phyloP scores from a whole-genome alignment of 208 protist genomes.

The Trypanosoma melophagium region DNA sequence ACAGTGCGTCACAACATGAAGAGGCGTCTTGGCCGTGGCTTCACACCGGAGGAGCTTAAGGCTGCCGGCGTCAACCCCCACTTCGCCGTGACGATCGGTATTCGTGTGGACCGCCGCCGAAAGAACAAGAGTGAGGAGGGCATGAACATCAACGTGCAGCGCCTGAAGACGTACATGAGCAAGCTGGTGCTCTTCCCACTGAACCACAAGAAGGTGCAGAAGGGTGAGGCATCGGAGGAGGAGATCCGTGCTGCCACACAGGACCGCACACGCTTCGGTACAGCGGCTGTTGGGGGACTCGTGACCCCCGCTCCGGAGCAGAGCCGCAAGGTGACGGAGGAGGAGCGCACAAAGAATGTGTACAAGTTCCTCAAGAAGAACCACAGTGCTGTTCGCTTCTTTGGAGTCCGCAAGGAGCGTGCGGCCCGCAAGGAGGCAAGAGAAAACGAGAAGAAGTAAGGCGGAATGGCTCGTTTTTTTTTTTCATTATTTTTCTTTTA shows the following conservation, averaged over 20 bases:
- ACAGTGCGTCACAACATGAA: constrained; percentile 97
- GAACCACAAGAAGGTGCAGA: constrained; percentile 82
- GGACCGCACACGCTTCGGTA: constrained; percentile 73
- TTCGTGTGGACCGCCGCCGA: constrained; percentile 95
- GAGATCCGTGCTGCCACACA: constrained; percentile 73
- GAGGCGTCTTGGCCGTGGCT: constrained; percentile 94
- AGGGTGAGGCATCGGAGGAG: constrained; percentile 74
- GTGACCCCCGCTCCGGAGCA: constrained; percentile 55
- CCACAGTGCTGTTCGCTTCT: constrained; percentile 90
- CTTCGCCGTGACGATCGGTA: constrained; percentile 95
- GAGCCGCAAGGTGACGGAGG: constrained; percentile 75
- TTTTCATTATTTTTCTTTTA: no score
- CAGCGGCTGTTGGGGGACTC: constrained; percentile 64
- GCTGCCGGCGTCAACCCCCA: constrained; percentile 78
- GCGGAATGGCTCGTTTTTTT: background rate
- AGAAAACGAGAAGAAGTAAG: constrained; percentile 63
- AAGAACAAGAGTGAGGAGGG: constrained; percentile 94
- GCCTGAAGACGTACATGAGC: constrained; percentile 96
- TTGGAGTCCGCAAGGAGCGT: constrained; percentile 86
- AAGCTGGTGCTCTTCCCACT: constrained; percentile 95
- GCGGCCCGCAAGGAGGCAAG: constrained; percentile 77
- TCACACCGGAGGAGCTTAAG: constrained; percentile 96
- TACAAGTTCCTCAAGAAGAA: constrained; percentile 92
- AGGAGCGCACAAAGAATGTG: constrained; percentile 87
- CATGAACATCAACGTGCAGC: constrained; percentile 93